Conservation (phyloP, 2,329 filamentous ascomycete species). For the Fusarium duplospermum region DNA sequence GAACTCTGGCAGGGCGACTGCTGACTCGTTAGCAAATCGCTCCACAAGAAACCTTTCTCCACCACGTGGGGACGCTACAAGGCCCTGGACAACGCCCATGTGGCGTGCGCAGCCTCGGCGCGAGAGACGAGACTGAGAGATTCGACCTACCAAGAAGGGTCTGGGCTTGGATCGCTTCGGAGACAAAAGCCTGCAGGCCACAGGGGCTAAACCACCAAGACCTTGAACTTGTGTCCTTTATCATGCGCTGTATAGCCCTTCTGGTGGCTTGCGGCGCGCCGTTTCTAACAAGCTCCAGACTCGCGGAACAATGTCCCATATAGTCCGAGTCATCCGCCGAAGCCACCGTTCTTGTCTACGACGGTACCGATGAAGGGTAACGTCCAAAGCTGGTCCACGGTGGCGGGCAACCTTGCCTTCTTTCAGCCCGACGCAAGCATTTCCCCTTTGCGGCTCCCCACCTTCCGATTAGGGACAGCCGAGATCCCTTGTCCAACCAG, state of each 20-base stretch:
- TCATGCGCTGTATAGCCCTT: background rate
- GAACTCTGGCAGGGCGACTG: background rate
- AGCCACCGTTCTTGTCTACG: background rate
- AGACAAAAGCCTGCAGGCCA: background rate
- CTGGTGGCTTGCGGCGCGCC: background rate
- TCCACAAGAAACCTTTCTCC: background rate
- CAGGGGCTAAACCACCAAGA: background rate
- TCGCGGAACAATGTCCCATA: background rate
- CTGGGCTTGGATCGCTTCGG: conserved; percentile 1
- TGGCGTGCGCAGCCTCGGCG: background rate
- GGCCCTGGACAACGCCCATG: background rate
- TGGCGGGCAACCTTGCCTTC: background rate
- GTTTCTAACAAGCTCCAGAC: background rate
- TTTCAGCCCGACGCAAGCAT: background rate
- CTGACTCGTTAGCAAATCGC: background rate
- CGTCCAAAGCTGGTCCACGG: background rate
- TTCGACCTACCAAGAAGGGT: background rate
- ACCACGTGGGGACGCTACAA: conserved; percentile 2
- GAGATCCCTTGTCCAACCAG: background rate
- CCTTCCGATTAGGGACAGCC: background rate
- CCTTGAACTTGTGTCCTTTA: background rate
- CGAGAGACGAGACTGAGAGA: background rate
- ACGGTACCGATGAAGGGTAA: background rate
- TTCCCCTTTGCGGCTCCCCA: background rate
- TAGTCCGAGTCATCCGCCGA: background rate